A percentile compares a stretch with the other conserved stretches of the same genome.
Evolutionary conservation across 352 stramenopile genomes (phyloP).

Genomic region (Phytopythium montanum): DNA sequence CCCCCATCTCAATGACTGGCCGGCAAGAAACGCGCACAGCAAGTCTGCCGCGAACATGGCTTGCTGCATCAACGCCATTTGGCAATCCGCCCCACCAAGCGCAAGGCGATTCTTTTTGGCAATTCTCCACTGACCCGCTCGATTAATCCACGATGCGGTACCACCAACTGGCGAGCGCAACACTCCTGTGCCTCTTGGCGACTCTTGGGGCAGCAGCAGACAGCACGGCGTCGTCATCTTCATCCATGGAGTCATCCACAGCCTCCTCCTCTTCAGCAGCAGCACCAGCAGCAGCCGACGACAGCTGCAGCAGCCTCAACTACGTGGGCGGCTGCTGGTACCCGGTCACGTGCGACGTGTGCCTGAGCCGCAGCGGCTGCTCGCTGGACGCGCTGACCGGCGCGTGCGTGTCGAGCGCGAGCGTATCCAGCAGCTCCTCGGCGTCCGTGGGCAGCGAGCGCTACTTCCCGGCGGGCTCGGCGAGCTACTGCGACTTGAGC

Average conservation of each 20-base stretch:
- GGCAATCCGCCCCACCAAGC: not conserved
- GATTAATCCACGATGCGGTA: not conserved
- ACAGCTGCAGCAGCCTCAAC: constrained; percentile 5
- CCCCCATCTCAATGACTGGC: not conserved
- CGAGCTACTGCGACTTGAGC: constrained; percentile 21
- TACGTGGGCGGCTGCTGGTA: constrained; percentile 14
- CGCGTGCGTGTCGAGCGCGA: constrained; percentile 24
- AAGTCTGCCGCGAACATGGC: too few species aligned
- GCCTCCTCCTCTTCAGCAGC: not conserved
- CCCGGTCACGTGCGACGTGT: constrained; percentile 14
- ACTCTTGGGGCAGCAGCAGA: not conserved
- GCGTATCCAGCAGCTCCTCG: constrained; percentile 11
- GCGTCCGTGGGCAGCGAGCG: constrained; percentile 7
- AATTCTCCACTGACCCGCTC: not conserved
- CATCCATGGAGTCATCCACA: constrained; percentile 1
- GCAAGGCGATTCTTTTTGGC: not conserved
- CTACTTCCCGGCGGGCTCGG: constrained; percentile 18
- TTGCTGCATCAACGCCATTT: not conserved
- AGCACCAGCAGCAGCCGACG: not conserved
- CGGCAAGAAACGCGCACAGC: not conserved
- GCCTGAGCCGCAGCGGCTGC: constrained; percentile 19
- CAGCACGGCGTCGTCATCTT: not conserved
- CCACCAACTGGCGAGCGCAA: not conserved
- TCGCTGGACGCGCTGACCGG: constrained; percentile 36
- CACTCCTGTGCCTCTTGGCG: not conserved